phyloP scores from a whole-genome alignment of 2,329 filamentous ascomycete genomes.

The Exophiala sp. region DNA sequence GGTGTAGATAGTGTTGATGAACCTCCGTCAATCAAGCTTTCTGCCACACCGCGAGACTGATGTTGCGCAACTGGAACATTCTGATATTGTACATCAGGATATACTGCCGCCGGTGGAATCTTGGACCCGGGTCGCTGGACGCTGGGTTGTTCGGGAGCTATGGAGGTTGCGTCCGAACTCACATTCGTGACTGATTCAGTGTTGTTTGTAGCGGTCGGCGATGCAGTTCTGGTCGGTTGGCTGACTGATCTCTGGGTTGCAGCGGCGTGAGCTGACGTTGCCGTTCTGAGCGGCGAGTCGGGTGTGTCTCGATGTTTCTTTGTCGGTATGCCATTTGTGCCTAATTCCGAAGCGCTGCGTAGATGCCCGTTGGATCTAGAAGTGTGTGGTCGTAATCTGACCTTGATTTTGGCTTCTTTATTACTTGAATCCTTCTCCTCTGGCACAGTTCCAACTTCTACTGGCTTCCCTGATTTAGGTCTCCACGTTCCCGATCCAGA shows the following conservation, averaged over 20 bases:
- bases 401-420: slow-evolving; percentile 36
- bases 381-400: slow-evolving; percentile 36
- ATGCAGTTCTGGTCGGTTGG: slow-evolving; percentile 33
- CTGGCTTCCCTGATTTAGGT: slow-evolving; percentile 30
- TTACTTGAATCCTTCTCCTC: slow-evolving; percentile 30
- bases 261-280: slow-evolving; percentile 24
- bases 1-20: slow-evolving; percentile 23
- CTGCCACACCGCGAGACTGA: slow-evolving; percentile 30
- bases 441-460: slow-evolving; percentile 28
- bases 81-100: slow-evolving; percentile 1
- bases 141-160: slow-evolving; percentile 41
- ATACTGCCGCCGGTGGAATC: slow-evolving; percentile 12
- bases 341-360: slow-evolving; percentile 37
- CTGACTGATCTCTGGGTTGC: slow-evolving; percentile 33
- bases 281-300: slow-evolving; percentile 36
- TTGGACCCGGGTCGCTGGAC: slow-evolving; percentile 28
- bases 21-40: slow-evolving; percentile 35
- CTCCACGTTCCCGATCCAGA: slow-evolving; percentile 36
- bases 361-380: slow-evolving; percentile 41
- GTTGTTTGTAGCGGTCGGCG: slow-evolving; percentile 34
- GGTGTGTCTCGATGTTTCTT: slow-evolving; percentile 35
- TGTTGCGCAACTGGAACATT: slow-evolving; percentile 5
- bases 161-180: slow-evolving; percentile 42
- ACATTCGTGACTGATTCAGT: slow-evolving; percentile 30
- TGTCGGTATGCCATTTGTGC: slow-evolving; percentile 30